A percentile compares a stretch with the other conserved stretches of the same genome.
These are phyloP conservation scores for Citrus sp. DNA, from an alignment of 345 rosid genomes.

Conservation along the genomic window DNA sequence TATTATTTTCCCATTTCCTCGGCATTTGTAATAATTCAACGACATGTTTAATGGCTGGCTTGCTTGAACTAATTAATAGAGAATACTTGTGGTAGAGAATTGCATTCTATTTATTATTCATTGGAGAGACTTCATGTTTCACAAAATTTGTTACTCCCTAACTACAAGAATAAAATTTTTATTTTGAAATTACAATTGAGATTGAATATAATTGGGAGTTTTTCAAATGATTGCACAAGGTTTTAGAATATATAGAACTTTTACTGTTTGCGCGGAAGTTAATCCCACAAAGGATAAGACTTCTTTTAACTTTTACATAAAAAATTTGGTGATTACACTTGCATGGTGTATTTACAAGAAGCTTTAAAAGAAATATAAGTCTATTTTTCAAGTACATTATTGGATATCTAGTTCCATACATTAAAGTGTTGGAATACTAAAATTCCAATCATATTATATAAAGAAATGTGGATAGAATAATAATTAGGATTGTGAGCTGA, in stretches of 20 bases:
- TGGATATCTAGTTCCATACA: too few relatives aligned
- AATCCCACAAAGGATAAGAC: not conserved
- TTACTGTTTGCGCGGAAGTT: not conserved
- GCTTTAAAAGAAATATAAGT: not conserved
- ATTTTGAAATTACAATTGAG: not conserved
- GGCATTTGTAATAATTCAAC: not conserved
- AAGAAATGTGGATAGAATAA: not conserved
- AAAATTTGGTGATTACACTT: not conserved
- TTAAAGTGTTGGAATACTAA: too few relatives aligned
- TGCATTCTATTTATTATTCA: too few relatives aligned
- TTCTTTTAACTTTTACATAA: not conserved
- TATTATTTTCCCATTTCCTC: not conserved
- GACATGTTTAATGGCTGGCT: not conserved
- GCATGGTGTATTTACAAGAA: not conserved
- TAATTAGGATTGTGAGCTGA: not conserved
- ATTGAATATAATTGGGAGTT: not conserved
- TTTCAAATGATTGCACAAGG: not conserved
- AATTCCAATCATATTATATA: too few relatives aligned
- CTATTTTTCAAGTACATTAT: too few relatives aligned
- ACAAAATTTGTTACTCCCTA: too few relatives aligned
- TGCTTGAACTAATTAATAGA: not conserved
- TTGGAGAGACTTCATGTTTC: too few relatives aligned
- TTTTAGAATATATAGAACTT: not conserved
- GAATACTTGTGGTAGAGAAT: not conserved
- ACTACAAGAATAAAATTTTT: too few relatives aligned